Evolutionary conservation across 139 green algal species (phyloP), one percentile per base, ranked within the genome.

Genomic region (Nannochloris sp.): DNA sequence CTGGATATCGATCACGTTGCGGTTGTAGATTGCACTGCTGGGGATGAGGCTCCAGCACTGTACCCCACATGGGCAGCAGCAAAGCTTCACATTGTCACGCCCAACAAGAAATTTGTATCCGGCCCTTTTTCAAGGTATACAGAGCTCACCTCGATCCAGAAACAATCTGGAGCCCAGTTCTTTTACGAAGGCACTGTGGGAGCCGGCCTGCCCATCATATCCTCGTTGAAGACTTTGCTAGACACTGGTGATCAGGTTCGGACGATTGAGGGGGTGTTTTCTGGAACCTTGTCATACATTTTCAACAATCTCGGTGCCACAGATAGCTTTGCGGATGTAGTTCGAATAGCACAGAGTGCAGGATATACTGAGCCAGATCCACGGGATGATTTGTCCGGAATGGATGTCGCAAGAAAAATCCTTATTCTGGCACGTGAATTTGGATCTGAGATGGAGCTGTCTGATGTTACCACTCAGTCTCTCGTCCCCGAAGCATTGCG

Each of bases 41-140:
- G 68, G n/a, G 84, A 90, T 12, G 73, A 36, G 3, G 81, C 86
- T 0, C 67, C 89, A 0, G 44, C 61, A 10, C 61, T 81, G 40
- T 96, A 96, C 79, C 60, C 83, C 31, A 53, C 78, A 8, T 98
- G 93, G 93, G 87, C 97, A 77, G 65, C 69, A 51, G 55, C 85
- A 63, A 91, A 91, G 61, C 84, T 94, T 59, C 85, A 95, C 72
- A 76, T 95, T 33, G 81, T 95, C 51, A 95, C 91, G 3, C 88
- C 88, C 63, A 97, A 97, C 87, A 99, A 99, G 77, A 96, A 94
- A 79, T 79, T 94, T 20, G 89, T 84, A 62, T 81, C 70, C 8
- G 93, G 93, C 0, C 81, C 84, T 0, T 71, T 95, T 49, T 69
- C 85, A 13, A 74, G 80, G 61, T 99, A 98, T 76, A 9, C 33